Conservation (phyloP, 495 filamentous ascomycete genomes). For the Chaetomium cochliodes region DNA sequence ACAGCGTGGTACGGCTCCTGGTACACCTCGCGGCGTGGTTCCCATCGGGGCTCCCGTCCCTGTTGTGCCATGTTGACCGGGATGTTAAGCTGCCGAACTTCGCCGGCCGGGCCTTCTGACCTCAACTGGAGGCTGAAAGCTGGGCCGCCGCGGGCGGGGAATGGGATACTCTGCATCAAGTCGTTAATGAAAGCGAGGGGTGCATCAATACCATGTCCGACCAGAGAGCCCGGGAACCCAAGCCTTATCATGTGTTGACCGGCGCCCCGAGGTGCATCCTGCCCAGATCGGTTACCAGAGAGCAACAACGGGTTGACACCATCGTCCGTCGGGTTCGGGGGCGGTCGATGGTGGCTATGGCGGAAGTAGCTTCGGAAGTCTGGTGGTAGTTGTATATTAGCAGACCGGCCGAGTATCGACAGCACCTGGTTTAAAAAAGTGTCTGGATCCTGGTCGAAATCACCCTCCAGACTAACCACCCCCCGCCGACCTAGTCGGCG, state of each 20-base stretch:
- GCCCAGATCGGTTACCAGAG: constrained; percentile 34
- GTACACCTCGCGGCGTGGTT: constrained; percentile 44
- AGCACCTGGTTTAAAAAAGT: background rate
- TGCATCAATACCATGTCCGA: constrained; percentile 31
- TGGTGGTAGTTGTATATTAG: constrained; percentile 26
- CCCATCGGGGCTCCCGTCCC: constrained; percentile 40
- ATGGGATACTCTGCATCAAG: constrained; percentile 35
- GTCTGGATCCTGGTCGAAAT: background rate
- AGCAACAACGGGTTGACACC: constrained; percentile 76
- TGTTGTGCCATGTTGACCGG: constrained; percentile 28
- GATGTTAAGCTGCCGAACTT: constrained; percentile 40
- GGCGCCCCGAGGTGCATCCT: constrained; percentile 41
- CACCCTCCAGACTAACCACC: background rate
- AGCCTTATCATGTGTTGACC: constrained; percentile 38
- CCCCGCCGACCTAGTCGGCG: background rate
- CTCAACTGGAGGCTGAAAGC: constrained; percentile 47
- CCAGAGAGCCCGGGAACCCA: constrained; percentile 34
- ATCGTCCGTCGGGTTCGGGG: constrained; percentile 58
- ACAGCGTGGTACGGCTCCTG: constrained; percentile 58
- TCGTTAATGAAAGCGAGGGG: constrained; percentile 47
- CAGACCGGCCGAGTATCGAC: background rate
- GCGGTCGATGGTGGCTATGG: constrained; percentile 29
- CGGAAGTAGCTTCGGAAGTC: constrained; percentile 44
- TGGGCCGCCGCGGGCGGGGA: constrained; percentile 38
- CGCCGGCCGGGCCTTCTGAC: constrained; percentile 37